Base-by-base conservation (phyloP, 345 rosid species). In the Physaria fendleri region DNA sequence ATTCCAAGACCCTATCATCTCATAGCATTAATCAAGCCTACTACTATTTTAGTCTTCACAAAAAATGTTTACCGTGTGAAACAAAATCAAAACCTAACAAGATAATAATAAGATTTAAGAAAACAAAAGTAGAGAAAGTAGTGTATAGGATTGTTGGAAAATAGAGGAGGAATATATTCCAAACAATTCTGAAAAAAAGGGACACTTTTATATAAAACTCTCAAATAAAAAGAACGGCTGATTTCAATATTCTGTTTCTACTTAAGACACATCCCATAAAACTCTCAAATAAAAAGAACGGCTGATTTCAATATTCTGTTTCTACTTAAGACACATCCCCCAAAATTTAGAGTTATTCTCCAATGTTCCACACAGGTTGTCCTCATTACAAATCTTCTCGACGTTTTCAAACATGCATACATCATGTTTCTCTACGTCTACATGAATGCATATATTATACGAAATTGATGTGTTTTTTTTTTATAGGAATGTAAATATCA, bases 121-220 rank as follows among this genome's bases (percentile, higher is more conserved):
- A 54, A 34, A 44, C 5, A 46, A 27, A 44, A 16, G n/a, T 13
- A 27, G 37, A 56, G 37, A n/a, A 34, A 55, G 46, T 35, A n/a
- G 43, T n/a, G n/a, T 33, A 32, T 15, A 65, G 4, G 6, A 6
- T 13, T 21, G 57, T 56, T 33, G 4, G 51, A 29, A 66, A 53
- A 46, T 22, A 3, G 25, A 17, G 11, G 21, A 29, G 51, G 71
- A 66, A 66, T 57, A 66, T 57, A 66, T 57, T 66, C 71, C 50
- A 30, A 16, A 38, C 23, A 5, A 35, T 35, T 7, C 29, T 37
- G 5, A 24, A 25, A 55, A 54, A n/a, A n/a, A n/a, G n/a, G 14
- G 46, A 27, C 7, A 17, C 12, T 9, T 3, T 5, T 6, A 5
- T 27, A 8, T 25, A 32, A 29, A 13, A 32, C 7, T 11, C 38